Evolutionary conservation across 768 basidiomycete species (phyloP).

Genomic region (Suillus cothurnatus): DNA sequence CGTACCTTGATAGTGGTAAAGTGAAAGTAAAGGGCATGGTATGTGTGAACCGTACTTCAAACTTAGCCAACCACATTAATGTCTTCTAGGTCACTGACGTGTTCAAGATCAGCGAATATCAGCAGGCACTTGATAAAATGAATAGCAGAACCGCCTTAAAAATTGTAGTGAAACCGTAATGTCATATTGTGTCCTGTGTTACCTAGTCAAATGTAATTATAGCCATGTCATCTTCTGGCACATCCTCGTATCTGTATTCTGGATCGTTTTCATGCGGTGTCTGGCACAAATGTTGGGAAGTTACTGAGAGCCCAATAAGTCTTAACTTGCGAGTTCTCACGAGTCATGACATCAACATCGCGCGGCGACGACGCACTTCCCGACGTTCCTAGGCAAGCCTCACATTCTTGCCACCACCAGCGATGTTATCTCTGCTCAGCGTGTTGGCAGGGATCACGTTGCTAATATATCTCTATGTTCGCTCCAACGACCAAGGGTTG

Average conservation of each 20-base stretch:
- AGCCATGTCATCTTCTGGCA: neutral
- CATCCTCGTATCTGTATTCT: neutral
- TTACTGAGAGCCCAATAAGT: neutral
- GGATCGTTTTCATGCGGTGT: neutral
- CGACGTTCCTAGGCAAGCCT: neutral
- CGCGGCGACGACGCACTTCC: neutral
- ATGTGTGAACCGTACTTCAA: constrained; percentile 8
- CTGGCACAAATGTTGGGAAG: neutral
- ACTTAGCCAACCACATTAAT: neutral
- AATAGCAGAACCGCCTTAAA: constrained; percentile 56
- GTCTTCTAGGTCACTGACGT: constrained; percentile 51
- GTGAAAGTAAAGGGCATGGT: constrained; percentile 55
- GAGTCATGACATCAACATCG: no score
- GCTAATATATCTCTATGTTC: constrained; percentile 39
- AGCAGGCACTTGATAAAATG: constrained; percentile 68
- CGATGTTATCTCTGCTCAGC: constrained; percentile 21
- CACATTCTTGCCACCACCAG: neutral
- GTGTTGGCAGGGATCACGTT: constrained; percentile 10
- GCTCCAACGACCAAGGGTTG: constrained; percentile 58
- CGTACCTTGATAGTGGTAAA: constrained; percentile 57
- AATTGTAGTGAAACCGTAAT: constrained; percentile 51
- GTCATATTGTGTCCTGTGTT: neutral
- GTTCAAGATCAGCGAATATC: constrained; percentile 60
- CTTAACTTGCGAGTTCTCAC: neutral
- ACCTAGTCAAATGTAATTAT: neutral